Base-by-base conservation (phyloP, 2,329 filamentous ascomycete species). In the Epichloe typhina region DNA sequence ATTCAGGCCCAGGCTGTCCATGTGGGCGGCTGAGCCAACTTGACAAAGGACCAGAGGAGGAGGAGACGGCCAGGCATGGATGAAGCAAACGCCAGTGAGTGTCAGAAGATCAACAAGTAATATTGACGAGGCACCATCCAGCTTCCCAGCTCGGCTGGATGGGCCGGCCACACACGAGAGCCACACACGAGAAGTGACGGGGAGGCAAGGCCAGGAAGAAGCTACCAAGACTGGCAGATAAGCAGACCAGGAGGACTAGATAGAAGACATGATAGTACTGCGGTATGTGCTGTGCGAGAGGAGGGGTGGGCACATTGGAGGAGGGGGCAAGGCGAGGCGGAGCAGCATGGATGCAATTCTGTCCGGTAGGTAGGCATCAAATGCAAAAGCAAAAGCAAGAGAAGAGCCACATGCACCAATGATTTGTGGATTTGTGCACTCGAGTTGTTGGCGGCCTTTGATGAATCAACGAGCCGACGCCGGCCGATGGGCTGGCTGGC, bases 61-160 rank as follows among this genome's bases (percentile, higher is more conserved):
- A 42, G 31, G 21, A 15, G 12, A 45, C 5, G 46, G 35, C 19
- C 35, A 31, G 46, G 21, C 13, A 49, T 52, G 26, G 46, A 49
- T 52, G 36, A 49, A 49, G 45, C 40, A 5, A 42, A 52, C 46
- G 42, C 46, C 46, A 52, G 36, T 9, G 19, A 26, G 42, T 35
- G 50, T 46, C 50, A 46, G 50, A 46, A 50, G 47, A 50, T 52
- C 26, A 46, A 46, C 9, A 15, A 5, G 23, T 19, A 44, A 17
- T 21, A 37, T 31, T 26, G 47, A 42, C 40, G 38, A 35, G 50
- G 50, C 40, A 44, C 50, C 46, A 37, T 37, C 37, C 35, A 49
- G 19, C 19, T 19, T 19, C 5, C 21, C 21, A 23, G 41, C 23
- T 26, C 7, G 31, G 31, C 23, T 39, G 48, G 48, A 50, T 50